Evolutionary conservation across 139 green algal genomes (phyloP).

Genomic region (Protoeuglena noctilucae): DNA sequence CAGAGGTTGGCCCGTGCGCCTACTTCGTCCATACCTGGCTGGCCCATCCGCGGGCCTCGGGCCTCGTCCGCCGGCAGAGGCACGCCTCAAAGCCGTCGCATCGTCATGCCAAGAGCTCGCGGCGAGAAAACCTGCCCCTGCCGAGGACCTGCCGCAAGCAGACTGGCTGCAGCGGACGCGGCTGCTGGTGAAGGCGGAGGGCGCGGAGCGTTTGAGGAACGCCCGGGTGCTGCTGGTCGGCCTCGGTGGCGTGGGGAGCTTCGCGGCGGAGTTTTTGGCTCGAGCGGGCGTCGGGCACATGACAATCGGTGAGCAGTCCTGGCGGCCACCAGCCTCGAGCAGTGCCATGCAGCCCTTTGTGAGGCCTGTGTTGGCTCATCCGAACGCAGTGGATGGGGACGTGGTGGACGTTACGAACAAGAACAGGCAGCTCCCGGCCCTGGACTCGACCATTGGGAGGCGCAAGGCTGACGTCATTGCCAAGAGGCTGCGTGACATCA

Average conservation of each 20-base stretch:
- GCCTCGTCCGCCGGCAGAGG: no score
- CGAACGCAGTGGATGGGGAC: constrained; percentile 21
- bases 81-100: no score
- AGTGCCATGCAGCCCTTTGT: no score
- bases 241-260: constrained; percentile 35
- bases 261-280: constrained; percentile 29
- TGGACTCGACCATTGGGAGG: constrained; percentile 21
- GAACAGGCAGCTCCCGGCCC: constrained; percentile 32
- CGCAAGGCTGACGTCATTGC: constrained; percentile 24
- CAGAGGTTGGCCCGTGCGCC: no score
- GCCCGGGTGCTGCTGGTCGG: constrained; percentile 34
- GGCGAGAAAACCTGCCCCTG: no score
- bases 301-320: background rate
- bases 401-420: constrained; percentile 32
- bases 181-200: constrained; percentile 20
- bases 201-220: constrained; percentile 9
- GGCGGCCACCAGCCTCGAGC: background rate
- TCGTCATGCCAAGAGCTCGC: no score
- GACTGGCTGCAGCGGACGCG: no score
- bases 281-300: constrained; percentile 8
- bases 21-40: no score
- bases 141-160: no score
- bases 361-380: background rate
- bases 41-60: no score
- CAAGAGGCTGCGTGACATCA: constrained; percentile 30